Evolutionary conservation across 371 early-diverging fungal species (phyloP), one percentile per base, ranked within the genome.

Genomic region (Apophysomyces variabilis): DNA sequence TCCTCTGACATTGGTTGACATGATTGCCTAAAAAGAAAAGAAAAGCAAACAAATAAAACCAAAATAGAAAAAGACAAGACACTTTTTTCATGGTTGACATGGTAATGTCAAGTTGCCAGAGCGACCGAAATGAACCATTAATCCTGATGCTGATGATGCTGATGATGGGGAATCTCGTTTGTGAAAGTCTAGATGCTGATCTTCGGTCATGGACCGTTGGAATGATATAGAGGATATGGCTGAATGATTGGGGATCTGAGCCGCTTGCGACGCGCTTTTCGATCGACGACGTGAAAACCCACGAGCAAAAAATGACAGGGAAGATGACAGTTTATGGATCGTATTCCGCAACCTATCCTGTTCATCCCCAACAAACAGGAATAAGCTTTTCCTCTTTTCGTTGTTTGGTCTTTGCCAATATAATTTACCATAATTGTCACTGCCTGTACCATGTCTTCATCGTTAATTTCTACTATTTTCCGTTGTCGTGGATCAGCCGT

Each of bases 401-500:
- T 35, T 5, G 1, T 21, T 4, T 37, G 18, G 18, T 59, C 21
- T 32, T n/a, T 36, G 18, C 18, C 18, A 26, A 26, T 26, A 26
- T 3, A 41, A 0, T 2, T 62, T 68, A 73, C 76, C 78, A 78
- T 74, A 38, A 79, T 76, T 11, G 74, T 76, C 9, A 68, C 66
- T 43, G 73, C 65, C 1, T 72, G 67, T 21, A 66, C 59, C 11
- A 69, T 62, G 41, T 75, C 70, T 50, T 68, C 76, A 38, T 72
- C 72, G 1, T 68, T 68, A 4, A 74, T 65, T 38, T 70, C 66
- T 1, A 74, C 68, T 7, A 67, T 59, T 56, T 74, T 67, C 41
- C 73, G 75, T 7, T 64, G 68, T 4, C 68, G 59, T 14, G 82
- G 82, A 64, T 82, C 77, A 50, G 82, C 70, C 57, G 67, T 70